phyloP scores from a whole-genome alignment of 2,329 filamentous ascomycete species.

The Nakataea oryzae region DNA sequence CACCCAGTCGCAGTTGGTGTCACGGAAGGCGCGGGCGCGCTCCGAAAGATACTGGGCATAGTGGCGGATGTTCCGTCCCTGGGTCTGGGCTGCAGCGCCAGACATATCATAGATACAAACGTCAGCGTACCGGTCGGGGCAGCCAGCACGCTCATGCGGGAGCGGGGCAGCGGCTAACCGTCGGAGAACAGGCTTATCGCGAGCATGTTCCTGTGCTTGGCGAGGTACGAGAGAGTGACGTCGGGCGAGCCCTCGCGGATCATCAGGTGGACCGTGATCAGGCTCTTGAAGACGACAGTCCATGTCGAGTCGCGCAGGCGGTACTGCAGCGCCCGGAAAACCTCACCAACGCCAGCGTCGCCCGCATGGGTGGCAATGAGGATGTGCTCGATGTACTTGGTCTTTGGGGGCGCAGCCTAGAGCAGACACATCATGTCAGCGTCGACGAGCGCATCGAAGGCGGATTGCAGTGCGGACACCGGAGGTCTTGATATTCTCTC shows the following conservation, averaged over 20 bases:
- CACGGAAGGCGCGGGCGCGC: slow-evolving; percentile 69
- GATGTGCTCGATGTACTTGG: slow-evolving; percentile 98
- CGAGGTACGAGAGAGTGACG: slow-evolving; percentile 74
- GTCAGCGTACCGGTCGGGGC: neutral
- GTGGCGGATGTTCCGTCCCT: slow-evolving; percentile 86
- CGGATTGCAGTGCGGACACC: neutral
- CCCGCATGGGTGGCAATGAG: slow-evolving; percentile 89
- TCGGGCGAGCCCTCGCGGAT: slow-evolving; percentile 89
- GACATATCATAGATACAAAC: slow-evolving; percentile 3
- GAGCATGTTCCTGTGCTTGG: slow-evolving; percentile 71
- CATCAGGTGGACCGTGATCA: slow-evolving; percentile 96
- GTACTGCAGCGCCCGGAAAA: slow-evolving; percentile 85
- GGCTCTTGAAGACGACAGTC: slow-evolving; percentile 98
- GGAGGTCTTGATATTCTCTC: neutral
- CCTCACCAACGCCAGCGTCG: slow-evolving; percentile 88
- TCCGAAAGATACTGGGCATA: slow-evolving; percentile 83
- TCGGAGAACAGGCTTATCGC: slow-evolving; percentile 88
- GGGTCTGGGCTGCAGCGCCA: slow-evolving; percentile 62
- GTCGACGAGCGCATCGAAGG: neutral
- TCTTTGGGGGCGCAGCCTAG: slow-evolving; percentile 90
- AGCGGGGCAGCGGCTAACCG: slow-evolving; percentile 45
- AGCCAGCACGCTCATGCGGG: neutral
- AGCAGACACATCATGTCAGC: neutral
- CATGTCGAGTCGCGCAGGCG: slow-evolving; percentile 91
- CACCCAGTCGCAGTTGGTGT: slow-evolving; percentile 86